A percentile compares a stretch with the other conserved stretches of the same genome.
Conservation (phyloP, 495 filamentous ascomycete species). For the Xylona heveae region DNA sequence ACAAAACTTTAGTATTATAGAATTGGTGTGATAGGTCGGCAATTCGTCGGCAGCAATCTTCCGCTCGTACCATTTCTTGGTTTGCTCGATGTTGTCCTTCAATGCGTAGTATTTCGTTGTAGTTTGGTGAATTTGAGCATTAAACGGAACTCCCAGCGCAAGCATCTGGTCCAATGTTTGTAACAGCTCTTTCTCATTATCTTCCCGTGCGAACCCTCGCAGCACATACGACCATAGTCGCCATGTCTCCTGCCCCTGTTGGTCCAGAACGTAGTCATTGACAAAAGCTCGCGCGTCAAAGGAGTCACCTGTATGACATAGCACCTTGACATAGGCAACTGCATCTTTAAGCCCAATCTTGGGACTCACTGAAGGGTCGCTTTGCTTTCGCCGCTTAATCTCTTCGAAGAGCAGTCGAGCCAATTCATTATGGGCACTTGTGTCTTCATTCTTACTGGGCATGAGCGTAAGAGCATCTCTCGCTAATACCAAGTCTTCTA, state of each 20-base stretch:
- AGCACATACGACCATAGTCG: constrained; percentile 39
- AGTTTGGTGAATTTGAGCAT: constrained; percentile 18
- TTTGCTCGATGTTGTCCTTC: constrained; percentile 25
- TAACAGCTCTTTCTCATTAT: constrained; percentile 31
- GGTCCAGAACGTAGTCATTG: constrained; percentile 16
- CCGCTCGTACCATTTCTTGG: constrained; percentile 43
- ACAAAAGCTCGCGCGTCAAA: constrained; percentile 32
- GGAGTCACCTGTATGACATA: constrained; percentile 36
- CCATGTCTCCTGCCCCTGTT: constrained; percentile 10
- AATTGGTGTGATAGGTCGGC: constrained; percentile 25
- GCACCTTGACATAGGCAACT: constrained; percentile 26
- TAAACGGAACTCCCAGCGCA: constrained; percentile 10
- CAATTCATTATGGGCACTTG: constrained; percentile 24
- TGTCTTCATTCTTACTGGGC: constrained; percentile 20
- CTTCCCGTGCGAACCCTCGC: constrained; percentile 42
- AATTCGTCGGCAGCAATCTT: constrained; percentile 21
- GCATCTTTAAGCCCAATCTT: constrained; percentile 17
- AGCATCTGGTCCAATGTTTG: constrained; percentile 16
- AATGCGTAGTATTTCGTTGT: constrained; percentile 30
- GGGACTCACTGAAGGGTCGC: constrained; percentile 5
- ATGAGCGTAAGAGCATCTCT: constrained; percentile 16
- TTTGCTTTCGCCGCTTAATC: constrained; percentile 14
- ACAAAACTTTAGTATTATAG: constrained; percentile 29
- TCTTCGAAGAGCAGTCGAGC: constrained; percentile 34
- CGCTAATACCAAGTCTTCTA: constrained; percentile 27